Conservation (phyloP, 192 early-diverging fungal genomes). For the Physocladia obscura region DNA sequence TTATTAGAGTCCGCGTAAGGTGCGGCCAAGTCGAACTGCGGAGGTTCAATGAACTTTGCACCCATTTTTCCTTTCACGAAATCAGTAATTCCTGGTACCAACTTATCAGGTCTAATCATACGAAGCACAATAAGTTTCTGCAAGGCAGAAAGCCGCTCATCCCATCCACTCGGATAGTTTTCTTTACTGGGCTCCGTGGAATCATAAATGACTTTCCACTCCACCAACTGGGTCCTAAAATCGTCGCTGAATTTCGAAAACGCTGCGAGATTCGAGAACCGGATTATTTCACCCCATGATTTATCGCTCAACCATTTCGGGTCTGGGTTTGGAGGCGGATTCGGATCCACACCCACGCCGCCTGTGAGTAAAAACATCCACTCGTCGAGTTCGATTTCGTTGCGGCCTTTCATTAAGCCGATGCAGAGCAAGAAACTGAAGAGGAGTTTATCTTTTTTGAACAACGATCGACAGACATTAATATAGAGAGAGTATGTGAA, state of each 20-base stretch:
- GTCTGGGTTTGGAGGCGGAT: constrained; percentile 51
- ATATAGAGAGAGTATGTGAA: constrained; percentile 65
- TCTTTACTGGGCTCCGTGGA: constrained; percentile 51
- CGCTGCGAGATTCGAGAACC: constrained; percentile 45
- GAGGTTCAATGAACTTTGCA: constrained; percentile 60
- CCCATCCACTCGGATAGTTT: constrained; percentile 46
- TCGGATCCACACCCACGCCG: constrained; percentile 44
- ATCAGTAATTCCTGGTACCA: constrained; percentile 58
- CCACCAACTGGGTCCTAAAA: constrained; percentile 26
- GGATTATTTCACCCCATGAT: constrained; percentile 51
- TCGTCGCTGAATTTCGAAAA: constrained; percentile 46
- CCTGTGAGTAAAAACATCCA: constrained; percentile 65
- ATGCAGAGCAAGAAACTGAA: constrained; percentile 64
- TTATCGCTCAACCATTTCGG: constrained; percentile 58
- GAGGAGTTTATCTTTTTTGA: constrained; percentile 65
- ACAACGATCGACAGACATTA: constrained; percentile 62
- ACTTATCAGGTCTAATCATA: constrained; percentile 54
- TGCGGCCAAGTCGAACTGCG: constrained; percentile 58
- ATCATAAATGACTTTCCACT: constrained; percentile 51
- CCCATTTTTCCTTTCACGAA: constrained; percentile 61
- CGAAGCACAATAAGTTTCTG: constrained; percentile 55
- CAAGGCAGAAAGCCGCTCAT: constrained; percentile 48
- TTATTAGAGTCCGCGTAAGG: constrained; percentile 55
- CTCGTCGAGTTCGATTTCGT: constrained; percentile 58
- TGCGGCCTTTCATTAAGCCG: constrained; percentile 51